Conservation (phyloP, 768 basidiomycete genomes). For the Hemileccinum rubropunctum region DNA sequence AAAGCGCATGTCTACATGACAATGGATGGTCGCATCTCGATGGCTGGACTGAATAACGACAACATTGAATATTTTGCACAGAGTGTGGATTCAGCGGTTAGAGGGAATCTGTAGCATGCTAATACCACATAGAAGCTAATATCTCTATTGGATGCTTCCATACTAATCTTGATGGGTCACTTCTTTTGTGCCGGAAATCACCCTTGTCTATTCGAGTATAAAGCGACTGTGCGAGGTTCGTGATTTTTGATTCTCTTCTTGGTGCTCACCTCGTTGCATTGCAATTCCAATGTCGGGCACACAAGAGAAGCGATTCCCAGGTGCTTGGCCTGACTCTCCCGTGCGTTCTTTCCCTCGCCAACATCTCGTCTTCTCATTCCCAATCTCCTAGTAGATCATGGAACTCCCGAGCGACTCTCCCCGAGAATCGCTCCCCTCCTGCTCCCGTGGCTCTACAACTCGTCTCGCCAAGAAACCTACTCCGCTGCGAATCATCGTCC, state of each 20-base stretch:
- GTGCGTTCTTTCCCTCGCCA: slow-evolving; percentile 12
- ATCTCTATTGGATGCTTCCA: slow-evolving; percentile 17
- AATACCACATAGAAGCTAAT: slow-evolving; percentile 25
- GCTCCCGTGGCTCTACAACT: slow-evolving; percentile 8
- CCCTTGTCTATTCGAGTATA: slow-evolving; percentile 17
- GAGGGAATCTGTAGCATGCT: slow-evolving; percentile 59
- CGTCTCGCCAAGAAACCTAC: slow-evolving; percentile 14
- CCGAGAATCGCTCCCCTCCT: slow-evolving; percentile 8
- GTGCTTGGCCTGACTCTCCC: slow-evolving; percentile 24
- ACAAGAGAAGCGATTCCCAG: slow-evolving; percentile 17
- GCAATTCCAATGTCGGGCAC: slow-evolving; percentile 19
- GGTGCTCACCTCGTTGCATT: slow-evolving; percentile 11
- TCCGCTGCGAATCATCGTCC: slow-evolving; percentile 31
- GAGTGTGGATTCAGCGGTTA: slow-evolving; percentile 79
- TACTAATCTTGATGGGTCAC: slow-evolving; percentile 22
- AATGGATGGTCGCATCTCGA: slow-evolving; percentile 88
- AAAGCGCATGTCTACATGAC: slow-evolving; percentile 95
- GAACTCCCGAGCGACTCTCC: slow-evolving; percentile 15
- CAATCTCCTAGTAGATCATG: slow-evolving; percentile 18
- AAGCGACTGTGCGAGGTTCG: slow-evolving; percentile 19
- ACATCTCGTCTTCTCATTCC: background rate
- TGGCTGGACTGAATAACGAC: slow-evolving; percentile 82
- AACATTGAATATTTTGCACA: slow-evolving; percentile 93
- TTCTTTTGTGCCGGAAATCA: slow-evolving; percentile 11
- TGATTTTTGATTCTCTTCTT: slow-evolving; percentile 1